Evolutionary conservation across 148 eudicot genomes (phyloP), one percentile per base, ranked within the genome.

Genomic region (Heliamphora exappendiculata): DNA sequence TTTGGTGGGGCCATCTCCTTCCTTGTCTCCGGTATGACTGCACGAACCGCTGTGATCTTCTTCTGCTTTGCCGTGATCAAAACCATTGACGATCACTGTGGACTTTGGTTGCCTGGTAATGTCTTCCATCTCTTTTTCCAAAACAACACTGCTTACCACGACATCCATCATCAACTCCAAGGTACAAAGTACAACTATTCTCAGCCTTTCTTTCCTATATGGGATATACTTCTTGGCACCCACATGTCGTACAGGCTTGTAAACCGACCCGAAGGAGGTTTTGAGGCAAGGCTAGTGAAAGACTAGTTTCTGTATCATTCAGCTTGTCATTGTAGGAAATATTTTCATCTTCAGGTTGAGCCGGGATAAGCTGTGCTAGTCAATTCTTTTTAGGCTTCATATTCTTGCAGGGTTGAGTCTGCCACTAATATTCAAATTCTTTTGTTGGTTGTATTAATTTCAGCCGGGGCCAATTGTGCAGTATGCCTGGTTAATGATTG

Each of bases 41-140:
- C 89, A 55, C 76, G 82, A 7, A 82, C 87, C 5, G 83, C 87
- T 47, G 83, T 87, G 64, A 63, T 80, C 66, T 87, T 87, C 89
- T 87, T 87, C 84, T 84, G 85, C 71, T 84, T 86, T 67, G 89
- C 89, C 5, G 85, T 82, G 17, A 34, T 84, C 17, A 86, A 86
- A 80, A 86, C 89, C 34, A 84, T 86, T 12, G 87, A 87, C 74
- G 89, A 87, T 76, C 89, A 87, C 72, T 87, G 89, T 50, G 89
- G 89, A 55, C 79, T 87, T 5, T 82, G 84, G 87, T 76, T 84
- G 73, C 89, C 89, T 44, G 89, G 89, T 29, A 87, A 87, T 59
- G 72, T 84, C 62, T 87, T 87, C 82, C 87, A 84, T 65, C n/a
- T 80, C 8, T 63, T 82, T 49, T 87, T 87, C 84, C 78, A 84